Evolutionary conservation across 352 stramenopile species (phyloP).

Genomic region (Phytophthora europaea): DNA sequence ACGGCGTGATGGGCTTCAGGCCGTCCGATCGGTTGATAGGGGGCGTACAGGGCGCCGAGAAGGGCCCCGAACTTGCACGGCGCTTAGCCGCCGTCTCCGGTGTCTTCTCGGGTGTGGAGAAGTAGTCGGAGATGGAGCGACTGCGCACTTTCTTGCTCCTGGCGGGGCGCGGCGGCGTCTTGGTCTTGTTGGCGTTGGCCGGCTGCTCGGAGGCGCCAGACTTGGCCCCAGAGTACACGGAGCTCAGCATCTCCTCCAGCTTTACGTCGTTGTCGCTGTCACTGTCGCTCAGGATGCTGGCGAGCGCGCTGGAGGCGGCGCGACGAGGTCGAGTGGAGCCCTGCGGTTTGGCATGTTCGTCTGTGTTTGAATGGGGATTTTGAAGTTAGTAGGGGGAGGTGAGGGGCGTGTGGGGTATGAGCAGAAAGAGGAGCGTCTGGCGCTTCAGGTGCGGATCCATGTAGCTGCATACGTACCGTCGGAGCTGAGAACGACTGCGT

Average conservation of each 20-base stretch:
- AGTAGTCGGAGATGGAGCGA: slow-evolving; percentile 31
- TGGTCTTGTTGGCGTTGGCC: not conserved
- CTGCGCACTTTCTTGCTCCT: slow-evolving; percentile 31
- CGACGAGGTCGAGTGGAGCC: slow-evolving; percentile 14
- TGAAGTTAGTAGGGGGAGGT: slow-evolving; percentile 4
- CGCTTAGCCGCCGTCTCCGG: slow-evolving; percentile 42
- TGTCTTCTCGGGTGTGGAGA: slow-evolving; percentile 28
- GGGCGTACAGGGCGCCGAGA: slow-evolving; percentile 23
- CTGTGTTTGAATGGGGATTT: slow-evolving; percentile 13
- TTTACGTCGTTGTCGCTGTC: slow-evolving; percentile 48
- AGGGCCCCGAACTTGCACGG: slow-evolving; percentile 30
- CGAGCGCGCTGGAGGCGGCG: slow-evolving; percentile 15
- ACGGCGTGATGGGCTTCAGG: slow-evolving; percentile 76
- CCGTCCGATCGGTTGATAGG: slow-evolving; percentile 13
- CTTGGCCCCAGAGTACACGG: slow-evolving; percentile 15
- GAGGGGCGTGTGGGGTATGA: slow-evolving; percentile 1
- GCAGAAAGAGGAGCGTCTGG: not conserved
- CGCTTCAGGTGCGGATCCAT: not conserved
- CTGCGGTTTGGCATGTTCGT: slow-evolving; percentile 28
- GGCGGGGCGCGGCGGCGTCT: slow-evolving; percentile 13
- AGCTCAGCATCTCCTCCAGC: slow-evolving; percentile 37
- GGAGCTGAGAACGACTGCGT: slow-evolving; percentile 61
- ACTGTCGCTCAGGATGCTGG: slow-evolving; percentile 39
- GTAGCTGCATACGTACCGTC: slow-evolving; percentile 39
- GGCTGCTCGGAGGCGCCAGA: slow-evolving; percentile 13